Percentiles rank a stretch among this genome's conserved stretches.
Evolutionary conservation across 495 filamentous ascomycete species (phyloP).

Genomic region (Annulohypoxylon nitens): DNA sequence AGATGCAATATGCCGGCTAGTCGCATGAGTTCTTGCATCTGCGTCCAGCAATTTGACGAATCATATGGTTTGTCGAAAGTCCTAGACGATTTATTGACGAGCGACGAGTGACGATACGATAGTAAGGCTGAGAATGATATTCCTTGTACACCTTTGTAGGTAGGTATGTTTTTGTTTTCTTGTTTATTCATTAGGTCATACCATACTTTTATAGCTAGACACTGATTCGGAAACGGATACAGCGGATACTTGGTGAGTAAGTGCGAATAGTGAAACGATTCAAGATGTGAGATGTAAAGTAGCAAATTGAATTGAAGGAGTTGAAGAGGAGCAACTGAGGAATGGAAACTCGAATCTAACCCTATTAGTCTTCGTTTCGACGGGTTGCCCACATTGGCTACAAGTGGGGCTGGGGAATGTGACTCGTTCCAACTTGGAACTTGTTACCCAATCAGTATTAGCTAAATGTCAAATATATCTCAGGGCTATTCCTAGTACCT

Average conservation of each 20-base stretch:
- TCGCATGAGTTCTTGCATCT: constrained; percentile 26
- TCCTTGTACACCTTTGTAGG: background rate
- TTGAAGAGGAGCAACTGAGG: background rate
- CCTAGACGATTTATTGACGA: background rate
- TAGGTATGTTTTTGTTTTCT: too few species aligned
- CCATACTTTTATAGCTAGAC: too few species aligned
- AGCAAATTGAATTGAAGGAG: background rate
- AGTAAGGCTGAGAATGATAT: background rate
- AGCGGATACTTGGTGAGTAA: background rate
- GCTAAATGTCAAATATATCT: constrained; percentile 6
- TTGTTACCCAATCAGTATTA: constrained; percentile 12
- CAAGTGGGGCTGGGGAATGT: constrained; percentile 12
- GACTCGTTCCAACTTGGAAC: background rate
- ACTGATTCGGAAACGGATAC: background rate
- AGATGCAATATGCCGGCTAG: constrained; percentile 25
- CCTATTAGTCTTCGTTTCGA: constrained; percentile 10
- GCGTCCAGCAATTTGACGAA: background rate
- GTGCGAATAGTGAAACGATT: background rate
- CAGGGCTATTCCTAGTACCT: background rate
- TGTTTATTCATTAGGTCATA: background rate
- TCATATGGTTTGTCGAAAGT: background rate
- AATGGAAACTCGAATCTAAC: constrained; percentile 6
- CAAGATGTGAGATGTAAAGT: background rate
- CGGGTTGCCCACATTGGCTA: constrained; percentile 15
- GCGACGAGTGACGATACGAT: too few species aligned